phyloP scores from a whole-genome alignment of 192 early-diverging fungal species.

The Podila epicladia region DNA sequence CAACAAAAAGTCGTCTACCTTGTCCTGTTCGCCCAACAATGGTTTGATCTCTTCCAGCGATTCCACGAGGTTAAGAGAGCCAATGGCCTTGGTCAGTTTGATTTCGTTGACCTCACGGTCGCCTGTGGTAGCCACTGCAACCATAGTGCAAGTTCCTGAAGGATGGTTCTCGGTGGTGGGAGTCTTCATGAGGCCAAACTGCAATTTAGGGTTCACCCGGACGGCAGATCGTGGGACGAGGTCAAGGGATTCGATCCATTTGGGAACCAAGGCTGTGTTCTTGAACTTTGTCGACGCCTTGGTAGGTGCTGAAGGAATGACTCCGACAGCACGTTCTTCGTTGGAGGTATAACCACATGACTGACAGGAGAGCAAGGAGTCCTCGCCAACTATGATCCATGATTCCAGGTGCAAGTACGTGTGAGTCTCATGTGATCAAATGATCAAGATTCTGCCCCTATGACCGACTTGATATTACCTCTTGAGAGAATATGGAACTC shows the following conservation, averaged over 20 bases:
- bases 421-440: too few species aligned
- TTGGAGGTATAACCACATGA: constrained; percentile 88
- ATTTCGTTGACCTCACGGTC: constrained; percentile 45
- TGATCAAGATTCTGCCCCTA: neutral
- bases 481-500: constrained; percentile 86
- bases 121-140: constrained; percentile 28
- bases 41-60: constrained; percentile 30
- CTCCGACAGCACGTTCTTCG: constrained; percentile 76
- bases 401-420: too few species aligned
- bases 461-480: constrained; percentile 46
- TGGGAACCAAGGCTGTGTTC: constrained; percentile 12
- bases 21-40: constrained; percentile 14
- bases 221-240: constrained; percentile 22
- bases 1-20: constrained; percentile 23
- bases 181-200: constrained; percentile 28
- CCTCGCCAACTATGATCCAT: constrained; percentile 75
- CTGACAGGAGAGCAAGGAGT: constrained; percentile 75
- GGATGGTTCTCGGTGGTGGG: constrained; percentile 3
- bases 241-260: constrained; percentile 45
- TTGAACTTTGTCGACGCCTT: constrained; percentile 39
- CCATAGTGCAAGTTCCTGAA: neutral
- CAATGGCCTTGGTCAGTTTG: constrained; percentile 37
- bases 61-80: constrained; percentile 17
- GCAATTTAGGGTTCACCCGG: constrained; percentile 32
- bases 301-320: constrained; percentile 26